These are phyloP conservation scores for Paragyromitra xinjiangensis DNA, from an alignment of 495 filamentous ascomycete species.

Conservation along the genomic window DNA sequence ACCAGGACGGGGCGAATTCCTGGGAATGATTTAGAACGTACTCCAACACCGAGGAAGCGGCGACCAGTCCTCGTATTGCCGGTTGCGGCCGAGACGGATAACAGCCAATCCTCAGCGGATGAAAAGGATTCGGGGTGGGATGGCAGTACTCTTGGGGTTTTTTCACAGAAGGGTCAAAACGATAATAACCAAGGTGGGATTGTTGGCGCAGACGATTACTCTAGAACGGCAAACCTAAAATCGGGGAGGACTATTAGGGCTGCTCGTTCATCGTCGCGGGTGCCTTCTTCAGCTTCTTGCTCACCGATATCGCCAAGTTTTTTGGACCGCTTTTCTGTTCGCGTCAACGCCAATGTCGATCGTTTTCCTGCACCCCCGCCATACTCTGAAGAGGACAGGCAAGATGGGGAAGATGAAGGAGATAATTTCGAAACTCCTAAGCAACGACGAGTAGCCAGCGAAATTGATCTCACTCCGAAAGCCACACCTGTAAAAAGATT, in stretches of 20 bases:
- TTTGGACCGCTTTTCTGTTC: conserved; percentile 30
- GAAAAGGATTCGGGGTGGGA: conserved; percentile 48
- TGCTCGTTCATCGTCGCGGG: conserved; percentile 11
- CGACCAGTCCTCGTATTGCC: conserved; percentile 38
- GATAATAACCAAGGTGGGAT: background rate
- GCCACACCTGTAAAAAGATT: conserved; percentile 25
- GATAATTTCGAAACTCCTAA: conserved; percentile 18
- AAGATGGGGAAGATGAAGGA: conserved; percentile 9
- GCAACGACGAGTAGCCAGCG: background rate
- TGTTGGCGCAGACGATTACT: background rate
- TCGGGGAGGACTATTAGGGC: background rate
- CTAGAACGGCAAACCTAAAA: conserved; percentile 8
- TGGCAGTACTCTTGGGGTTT: conserved; percentile 37
- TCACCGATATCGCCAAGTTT: conserved; percentile 37
- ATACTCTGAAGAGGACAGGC: conserved; percentile 28
- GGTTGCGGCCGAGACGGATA: conserved; percentile 7
- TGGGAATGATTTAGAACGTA: conserved; percentile 27
- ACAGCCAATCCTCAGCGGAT: conserved; percentile 22
- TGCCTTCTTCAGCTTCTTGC: conserved; percentile 31
- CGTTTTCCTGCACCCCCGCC: conserved; percentile 38
- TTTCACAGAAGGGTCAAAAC: conserved; percentile 31
- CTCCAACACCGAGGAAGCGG: conserved; percentile 39
- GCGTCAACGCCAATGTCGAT: conserved; percentile 21
- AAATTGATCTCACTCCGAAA: conserved; percentile 22
- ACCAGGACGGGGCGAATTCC: conserved; percentile 17